phyloP scores from a whole-genome alignment of 768 basidiomycete genomes.

The Hortiboletus campestris region DNA sequence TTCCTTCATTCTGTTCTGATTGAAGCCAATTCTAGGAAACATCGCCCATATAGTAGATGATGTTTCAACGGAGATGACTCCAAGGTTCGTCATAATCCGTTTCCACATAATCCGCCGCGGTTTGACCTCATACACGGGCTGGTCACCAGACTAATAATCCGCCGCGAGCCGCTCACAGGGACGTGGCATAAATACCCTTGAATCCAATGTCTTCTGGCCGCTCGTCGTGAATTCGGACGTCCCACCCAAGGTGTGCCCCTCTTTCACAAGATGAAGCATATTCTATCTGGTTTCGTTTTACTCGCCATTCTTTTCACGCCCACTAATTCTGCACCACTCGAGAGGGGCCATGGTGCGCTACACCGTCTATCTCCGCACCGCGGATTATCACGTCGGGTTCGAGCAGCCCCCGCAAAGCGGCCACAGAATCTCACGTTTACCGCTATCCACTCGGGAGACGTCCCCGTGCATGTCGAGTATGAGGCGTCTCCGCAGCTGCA shows the following conservation, averaged over 20 bases:
- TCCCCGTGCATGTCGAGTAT: neutral
- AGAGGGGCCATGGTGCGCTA: neutral
- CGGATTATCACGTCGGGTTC: slow-evolving; percentile 4
- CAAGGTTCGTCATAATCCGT: neutral
- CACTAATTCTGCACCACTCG: neutral
- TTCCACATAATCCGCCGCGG: neutral
- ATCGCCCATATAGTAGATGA: neutral
- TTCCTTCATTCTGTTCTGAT: neutral
- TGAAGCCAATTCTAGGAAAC: neutral
- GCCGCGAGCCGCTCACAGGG: neutral
- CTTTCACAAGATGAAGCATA: neutral
- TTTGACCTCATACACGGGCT: no score
- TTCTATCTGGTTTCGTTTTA: neutral
- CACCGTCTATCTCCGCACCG: slow-evolving; percentile 1
- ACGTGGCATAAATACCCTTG: neutral
- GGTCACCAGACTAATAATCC: no score
- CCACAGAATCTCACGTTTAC: slow-evolving; percentile 6
- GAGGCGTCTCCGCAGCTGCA: neutral
- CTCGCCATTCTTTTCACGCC: slow-evolving; percentile 1
- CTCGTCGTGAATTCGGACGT: neutral
- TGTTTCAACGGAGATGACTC: neutral
- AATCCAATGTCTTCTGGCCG: neutral
- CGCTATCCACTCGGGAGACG: neutral
- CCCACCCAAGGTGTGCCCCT: neutral
- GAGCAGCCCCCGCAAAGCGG: neutral